Conservation (phyloP, 108 stramenopile species). For the Fragilaria radians region DNA sequence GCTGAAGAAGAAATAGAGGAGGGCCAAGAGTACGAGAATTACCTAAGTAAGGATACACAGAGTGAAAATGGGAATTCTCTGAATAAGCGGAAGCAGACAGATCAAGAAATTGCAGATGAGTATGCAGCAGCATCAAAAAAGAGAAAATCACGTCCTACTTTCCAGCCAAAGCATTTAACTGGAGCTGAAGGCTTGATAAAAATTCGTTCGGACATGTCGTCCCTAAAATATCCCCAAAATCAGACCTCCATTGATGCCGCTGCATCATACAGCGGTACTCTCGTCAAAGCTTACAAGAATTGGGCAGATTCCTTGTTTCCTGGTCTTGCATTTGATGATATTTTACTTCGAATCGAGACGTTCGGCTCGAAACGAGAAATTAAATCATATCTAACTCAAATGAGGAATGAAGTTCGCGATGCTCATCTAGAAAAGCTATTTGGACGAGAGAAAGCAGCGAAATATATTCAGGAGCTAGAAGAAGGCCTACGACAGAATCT, state of each 20-base stretch:
- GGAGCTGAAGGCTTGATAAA: conserved; percentile 38
- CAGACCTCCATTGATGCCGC: conserved; percentile 17
- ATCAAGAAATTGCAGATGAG: conserved; percentile 33
- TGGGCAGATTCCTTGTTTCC: conserved; percentile 48
- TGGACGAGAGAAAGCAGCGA: conserved; percentile 43
- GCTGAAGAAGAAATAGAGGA: conserved; percentile 16
- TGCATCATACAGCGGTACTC: conserved; percentile 32
- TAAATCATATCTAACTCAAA: conserved; percentile 41
- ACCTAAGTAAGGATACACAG: conserved; percentile 53
- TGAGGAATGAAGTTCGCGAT: conserved; percentile 54
- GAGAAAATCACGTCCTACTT: conserved; percentile 31
- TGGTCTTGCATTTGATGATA: conserved; percentile 49
- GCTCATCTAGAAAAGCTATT: conserved; percentile 51
- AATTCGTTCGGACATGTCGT: conserved; percentile 18
- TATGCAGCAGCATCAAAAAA: conserved; percentile 40
- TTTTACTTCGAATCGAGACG: conserved; percentile 41
- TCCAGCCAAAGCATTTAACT: conserved; percentile 30
- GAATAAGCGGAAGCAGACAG: conserved; percentile 19
- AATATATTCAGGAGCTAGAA: conserved; percentile 54
- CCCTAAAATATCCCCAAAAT: conserved; percentile 9
- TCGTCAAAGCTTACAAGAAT: conserved; percentile 41
- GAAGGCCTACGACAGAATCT: no score
- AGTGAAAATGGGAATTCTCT: conserved; percentile 20
- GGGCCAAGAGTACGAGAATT: conserved; percentile 58
- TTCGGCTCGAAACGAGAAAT: conserved; percentile 45